phyloP scores from a whole-genome alignment of 2,329 filamentous ascomycete species.

The Colletotrichum orchidophilum region DNA sequence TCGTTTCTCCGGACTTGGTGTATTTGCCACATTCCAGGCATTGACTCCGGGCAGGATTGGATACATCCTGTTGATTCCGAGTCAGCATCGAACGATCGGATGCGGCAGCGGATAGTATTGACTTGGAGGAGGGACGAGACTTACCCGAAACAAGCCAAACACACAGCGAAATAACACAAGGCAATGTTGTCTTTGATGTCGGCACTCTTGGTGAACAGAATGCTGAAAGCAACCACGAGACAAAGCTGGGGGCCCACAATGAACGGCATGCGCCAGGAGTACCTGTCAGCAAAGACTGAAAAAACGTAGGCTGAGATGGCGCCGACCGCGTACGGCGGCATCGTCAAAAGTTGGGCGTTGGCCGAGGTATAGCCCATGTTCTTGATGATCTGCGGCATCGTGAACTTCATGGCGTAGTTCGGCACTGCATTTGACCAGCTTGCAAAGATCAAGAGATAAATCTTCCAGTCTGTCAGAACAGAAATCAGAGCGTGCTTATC shows the following conservation, averaged over 20 bases:
- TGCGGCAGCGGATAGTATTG: too few relatives aligned
- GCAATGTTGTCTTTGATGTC: constrained; percentile 50
- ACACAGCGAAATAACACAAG: constrained; percentile 54
- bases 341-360: constrained; percentile 43
- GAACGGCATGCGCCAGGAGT: constrained; percentile 50
- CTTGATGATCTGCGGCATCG: constrained; percentile 50
- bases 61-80: constrained; percentile 46
- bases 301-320: constrained; percentile 44
- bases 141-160: constrained; percentile 48
- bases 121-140: neutral
- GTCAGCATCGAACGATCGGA: too few relatives aligned
- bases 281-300: constrained; percentile 47
- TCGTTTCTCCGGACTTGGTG: constrained; percentile 48
- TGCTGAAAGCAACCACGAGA: constrained; percentile 46
- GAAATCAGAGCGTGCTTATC: constrained; percentile 45
- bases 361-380: constrained; percentile 51
- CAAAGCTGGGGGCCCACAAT: constrained; percentile 45
- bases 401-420: constrained; percentile 46
- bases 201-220: constrained; percentile 47
- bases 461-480: constrained; percentile 58
- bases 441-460: constrained; percentile 51
- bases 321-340: constrained; percentile 48
- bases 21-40: constrained; percentile 53
- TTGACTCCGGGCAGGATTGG: constrained; percentile 52
- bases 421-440: constrained; percentile 53